Evolutionary conservation across 1,284 basidiomycete genomes (phyloP), one percentile per base, ranked within the genome.

Genomic region (Fomes fomentarius): DNA sequence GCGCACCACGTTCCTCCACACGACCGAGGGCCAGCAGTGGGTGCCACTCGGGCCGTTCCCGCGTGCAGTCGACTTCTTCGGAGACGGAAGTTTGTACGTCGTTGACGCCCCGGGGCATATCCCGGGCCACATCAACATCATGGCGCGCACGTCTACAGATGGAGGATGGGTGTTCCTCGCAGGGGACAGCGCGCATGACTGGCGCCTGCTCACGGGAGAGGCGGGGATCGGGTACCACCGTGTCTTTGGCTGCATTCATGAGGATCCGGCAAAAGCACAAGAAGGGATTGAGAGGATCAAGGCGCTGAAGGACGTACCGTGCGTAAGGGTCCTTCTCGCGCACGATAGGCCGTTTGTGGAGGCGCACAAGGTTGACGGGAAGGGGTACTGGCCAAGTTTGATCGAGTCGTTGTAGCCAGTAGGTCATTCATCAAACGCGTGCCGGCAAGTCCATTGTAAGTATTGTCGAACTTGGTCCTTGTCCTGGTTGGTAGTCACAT

Each of bases 111-210:
- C 66, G 0, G 71, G 72, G 0, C 72, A 74, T 54, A 56, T 68
- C 8, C 51, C 50, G 6, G 72, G 71, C 3, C 72, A 74, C 52
- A 34, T 73, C 54, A 64, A 63, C 34, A 52, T 62, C 3, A 59
- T 73, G 28, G 66, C 62, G 12, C 70, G 72, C 22, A 85, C 83
- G 21, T 82, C 80, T 9, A 37, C 71, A 7, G 75, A 81, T 41
- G 82, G 82, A 10, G 76, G 3, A 1, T 85, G 82, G 83, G 71
- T 83, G 21, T 80, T 76, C 57, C 72, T 85, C 17, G 82, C 72
- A 1, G 82, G 77, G 0, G 83, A 85, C 63, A 77, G 76, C 38
- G 81, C 77, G 9, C 83, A 84, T 62, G 76, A 83, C 65, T 74
- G 75, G 72, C 71, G 76, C 15, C 67, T 84, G 43, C 61, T 85